Evolutionary conservation across 2,329 filamentous ascomycete genomes (phyloP).

Genomic region (Madurella mycetomatis): DNA sequence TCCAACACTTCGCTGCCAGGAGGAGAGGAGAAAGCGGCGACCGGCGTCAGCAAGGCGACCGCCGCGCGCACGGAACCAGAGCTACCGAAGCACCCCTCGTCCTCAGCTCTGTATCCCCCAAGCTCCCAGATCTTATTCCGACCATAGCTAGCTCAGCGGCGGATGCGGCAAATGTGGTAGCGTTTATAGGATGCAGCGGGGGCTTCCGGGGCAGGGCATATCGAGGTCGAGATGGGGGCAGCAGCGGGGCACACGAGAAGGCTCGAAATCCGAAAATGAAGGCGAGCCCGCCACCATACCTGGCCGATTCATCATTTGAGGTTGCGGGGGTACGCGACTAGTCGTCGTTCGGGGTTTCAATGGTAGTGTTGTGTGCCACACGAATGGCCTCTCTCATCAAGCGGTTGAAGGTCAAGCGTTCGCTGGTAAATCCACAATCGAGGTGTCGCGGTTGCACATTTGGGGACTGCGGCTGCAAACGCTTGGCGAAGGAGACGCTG

Average conservation of each 20-base stretch:
- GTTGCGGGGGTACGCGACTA: not conserved
- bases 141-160: not conserved
- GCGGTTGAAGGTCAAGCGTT: not conserved
- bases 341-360: not conserved
- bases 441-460: not conserved
- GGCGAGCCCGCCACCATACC: conserved; percentile 42
- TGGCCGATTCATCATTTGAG: conserved; percentile 54
- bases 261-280: conserved; percentile 15
- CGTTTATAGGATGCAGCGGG: not conserved
- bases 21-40: not conserved
- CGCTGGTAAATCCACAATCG: not conserved
- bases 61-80: not conserved
- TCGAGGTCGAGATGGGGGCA: conserved; percentile 8
- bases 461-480: conserved; percentile 8
- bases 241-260: conserved; percentile 16
- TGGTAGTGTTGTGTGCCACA: not conserved
- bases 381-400: not conserved
- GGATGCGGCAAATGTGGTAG: not conserved
- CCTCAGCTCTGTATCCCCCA: not conserved
- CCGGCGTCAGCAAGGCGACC: not conserved
- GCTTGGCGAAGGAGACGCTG: not conserved
- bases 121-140: not conserved
- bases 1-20: not conserved
- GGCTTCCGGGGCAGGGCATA: not conserved
- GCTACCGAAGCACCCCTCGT: not conserved